Percentiles rank a stretch among this genome's conserved stretches.
Conservation (phyloP, 2,329 filamentous ascomycete genomes). For the Monosporascus ibericus region DNA sequence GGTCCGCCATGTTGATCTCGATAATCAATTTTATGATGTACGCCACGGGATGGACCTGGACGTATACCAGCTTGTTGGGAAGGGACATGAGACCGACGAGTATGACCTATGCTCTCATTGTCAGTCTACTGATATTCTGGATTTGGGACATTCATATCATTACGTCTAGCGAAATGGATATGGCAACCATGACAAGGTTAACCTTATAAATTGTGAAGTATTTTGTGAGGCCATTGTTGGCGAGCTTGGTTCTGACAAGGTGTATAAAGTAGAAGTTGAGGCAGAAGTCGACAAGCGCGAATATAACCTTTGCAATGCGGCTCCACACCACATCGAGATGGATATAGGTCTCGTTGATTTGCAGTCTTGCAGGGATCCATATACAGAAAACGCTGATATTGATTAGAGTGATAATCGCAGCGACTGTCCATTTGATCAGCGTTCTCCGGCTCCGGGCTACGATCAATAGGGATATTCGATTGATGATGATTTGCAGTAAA, state of each 20-base stretch:
- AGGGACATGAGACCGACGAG: conserved; percentile 41
- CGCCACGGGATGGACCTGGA: conserved; percentile 36
- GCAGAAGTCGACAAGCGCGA: conserved; percentile 36
- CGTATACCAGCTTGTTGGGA: conserved; percentile 39
- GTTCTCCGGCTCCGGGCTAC: conserved; percentile 27
- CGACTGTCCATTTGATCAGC: conserved; percentile 34
- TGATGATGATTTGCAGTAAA: conserved; percentile 46
- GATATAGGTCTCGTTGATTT: conserved; percentile 30
- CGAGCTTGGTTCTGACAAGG: conserved; percentile 35
- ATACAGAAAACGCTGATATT: conserved; percentile 45
- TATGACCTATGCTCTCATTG: conserved; percentile 12
- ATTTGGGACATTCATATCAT: conserved; percentile 3
- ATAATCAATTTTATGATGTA: conserved; percentile 45
- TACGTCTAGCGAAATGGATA: conserved; percentile 39
- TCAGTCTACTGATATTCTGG: too few relatives aligned
- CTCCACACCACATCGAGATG: conserved; percentile 43
- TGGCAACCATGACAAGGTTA: conserved; percentile 36
- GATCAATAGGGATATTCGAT: conserved; percentile 39
- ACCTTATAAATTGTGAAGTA: conserved; percentile 39
- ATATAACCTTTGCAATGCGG: conserved; percentile 41
- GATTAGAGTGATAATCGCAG: conserved; percentile 34
- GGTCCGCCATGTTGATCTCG: conserved; percentile 45
- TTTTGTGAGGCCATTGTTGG: conserved; percentile 39
- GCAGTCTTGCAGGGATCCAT: conserved; percentile 42
- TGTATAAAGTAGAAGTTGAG: conserved; percentile 43